phyloP scores from a whole-genome alignment of 2,329 filamentous ascomycete genomes.

The Claviceps fusiformis region DNA sequence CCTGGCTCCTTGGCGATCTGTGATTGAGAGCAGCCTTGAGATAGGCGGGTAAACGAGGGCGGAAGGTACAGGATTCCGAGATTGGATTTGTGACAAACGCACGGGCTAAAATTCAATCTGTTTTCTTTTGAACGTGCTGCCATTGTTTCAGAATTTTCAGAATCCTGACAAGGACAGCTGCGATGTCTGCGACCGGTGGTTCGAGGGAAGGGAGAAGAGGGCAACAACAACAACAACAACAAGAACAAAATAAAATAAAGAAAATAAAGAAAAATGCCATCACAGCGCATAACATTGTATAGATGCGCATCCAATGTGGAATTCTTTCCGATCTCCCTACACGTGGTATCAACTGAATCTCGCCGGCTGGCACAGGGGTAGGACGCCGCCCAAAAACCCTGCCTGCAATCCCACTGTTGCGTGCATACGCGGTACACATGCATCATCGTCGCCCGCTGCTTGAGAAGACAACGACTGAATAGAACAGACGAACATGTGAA shows the following conservation, averaged over 20 bases:
- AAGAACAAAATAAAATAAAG: too few species aligned
- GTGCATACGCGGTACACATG: too few species aligned
- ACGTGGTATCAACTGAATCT: background rate
- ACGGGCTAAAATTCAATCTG: conserved; percentile 8
- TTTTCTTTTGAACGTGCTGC: conserved; percentile 13
- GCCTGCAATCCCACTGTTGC: too few species aligned
- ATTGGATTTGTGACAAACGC: background rate
- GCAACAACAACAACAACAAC: too few species aligned
- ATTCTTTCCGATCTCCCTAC: background rate
- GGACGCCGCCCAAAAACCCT: too few species aligned
- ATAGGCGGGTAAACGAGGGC: background rate
- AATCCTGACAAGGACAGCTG: background rate
- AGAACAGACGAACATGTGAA: background rate
- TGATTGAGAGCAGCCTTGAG: background rate
- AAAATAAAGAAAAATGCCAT: background rate
- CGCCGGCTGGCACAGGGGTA: background rate
- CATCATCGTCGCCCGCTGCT: too few species aligned
- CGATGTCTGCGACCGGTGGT: background rate
- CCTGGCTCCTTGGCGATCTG: background rate
- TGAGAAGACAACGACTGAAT: background rate
- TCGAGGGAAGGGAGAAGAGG: too few species aligned
- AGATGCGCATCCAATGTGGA: background rate
- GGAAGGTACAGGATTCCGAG: background rate
- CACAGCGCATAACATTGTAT: background rate
- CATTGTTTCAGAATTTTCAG: conserved; percentile 12